A percentile compares a stretch with the other conserved stretches of the same genome.
Conservation (phyloP, 2,329 filamentous ascomycete species). For the Colletotrichum orbiculare region DNA sequence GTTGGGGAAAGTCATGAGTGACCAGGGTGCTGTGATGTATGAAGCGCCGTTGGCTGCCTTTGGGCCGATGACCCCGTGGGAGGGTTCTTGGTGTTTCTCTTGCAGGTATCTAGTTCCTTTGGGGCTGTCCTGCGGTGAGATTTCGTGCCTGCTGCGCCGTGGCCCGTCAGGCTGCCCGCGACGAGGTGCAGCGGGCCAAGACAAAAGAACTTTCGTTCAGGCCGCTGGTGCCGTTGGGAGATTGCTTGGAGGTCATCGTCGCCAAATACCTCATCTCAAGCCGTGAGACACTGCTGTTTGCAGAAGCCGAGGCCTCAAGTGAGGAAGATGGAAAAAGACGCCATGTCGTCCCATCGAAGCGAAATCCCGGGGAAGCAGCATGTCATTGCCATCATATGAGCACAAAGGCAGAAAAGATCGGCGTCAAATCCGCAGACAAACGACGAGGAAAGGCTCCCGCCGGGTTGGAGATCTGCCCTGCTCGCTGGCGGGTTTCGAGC, state of each 20-base stretch:
- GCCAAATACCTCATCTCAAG: no score
- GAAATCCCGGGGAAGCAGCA: background rate
- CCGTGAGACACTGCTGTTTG: no score
- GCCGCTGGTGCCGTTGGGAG: slow-evolving; percentile 26
- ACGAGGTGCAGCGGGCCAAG: slow-evolving; percentile 13
- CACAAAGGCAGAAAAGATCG: slow-evolving; percentile 17
- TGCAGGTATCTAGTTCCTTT: no score
- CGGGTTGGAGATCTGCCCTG: slow-evolving; percentile 6
- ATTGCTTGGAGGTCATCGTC: slow-evolving; percentile 5
- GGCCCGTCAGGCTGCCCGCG: slow-evolving; percentile 13
- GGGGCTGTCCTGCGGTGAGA: background rate
- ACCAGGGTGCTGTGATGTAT: slow-evolving; percentile 1
- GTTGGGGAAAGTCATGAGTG: slow-evolving; percentile 14
- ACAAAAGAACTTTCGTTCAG: background rate
- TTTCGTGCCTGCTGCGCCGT: slow-evolving; percentile 29
- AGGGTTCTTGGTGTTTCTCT: no score
- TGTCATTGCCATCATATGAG: slow-evolving; percentile 3
- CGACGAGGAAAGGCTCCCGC: slow-evolving; percentile 9
- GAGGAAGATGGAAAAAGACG: no score
- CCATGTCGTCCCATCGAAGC: background rate
- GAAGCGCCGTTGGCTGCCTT: slow-evolving; percentile 16
- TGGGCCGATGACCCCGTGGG: background rate
- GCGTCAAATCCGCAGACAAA: background rate
- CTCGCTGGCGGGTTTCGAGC: background rate
- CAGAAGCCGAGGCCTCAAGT: no score